Evolutionary conservation across 2,329 filamentous ascomycete species (phyloP).

Genomic region (Ophiostoma ips): DNA sequence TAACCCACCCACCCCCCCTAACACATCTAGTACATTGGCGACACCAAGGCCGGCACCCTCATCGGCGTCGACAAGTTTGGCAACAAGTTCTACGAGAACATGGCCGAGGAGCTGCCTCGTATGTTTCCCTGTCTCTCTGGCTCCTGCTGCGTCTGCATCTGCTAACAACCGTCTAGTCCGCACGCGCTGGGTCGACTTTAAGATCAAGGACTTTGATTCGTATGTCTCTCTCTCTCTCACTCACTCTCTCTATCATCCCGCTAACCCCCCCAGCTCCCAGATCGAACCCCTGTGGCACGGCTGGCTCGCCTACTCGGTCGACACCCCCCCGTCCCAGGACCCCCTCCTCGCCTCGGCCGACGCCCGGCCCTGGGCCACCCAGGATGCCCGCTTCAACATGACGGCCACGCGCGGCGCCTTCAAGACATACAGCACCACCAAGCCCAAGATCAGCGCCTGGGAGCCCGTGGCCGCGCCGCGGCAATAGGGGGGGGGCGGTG

Average conservation of each 20-base stretch:
- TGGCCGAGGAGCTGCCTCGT: conserved; percentile 86
- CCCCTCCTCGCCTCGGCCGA: conserved; percentile 43
- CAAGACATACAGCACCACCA: conserved; percentile 79
- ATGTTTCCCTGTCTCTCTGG: conserved; percentile 21
- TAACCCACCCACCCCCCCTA: not conserved
- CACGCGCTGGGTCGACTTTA: conserved; percentile 96
- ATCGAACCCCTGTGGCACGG: conserved; percentile 97
- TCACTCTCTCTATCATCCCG: not conserved
- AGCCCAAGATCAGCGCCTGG: conserved; percentile 24
- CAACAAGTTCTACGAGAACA: conserved; percentile 97
- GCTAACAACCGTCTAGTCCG: conserved; percentile 47
- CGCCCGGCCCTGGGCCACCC: conserved; percentile 58
- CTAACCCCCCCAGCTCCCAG: conserved; percentile 42
- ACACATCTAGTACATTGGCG: conserved; percentile 43
- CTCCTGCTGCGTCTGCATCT: not conserved
- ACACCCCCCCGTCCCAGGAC: conserved; percentile 72
- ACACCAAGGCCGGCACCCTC: conserved; percentile 85
- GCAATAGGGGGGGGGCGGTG: conserved; percentile 8
- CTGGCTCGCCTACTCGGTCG: conserved; percentile 90
- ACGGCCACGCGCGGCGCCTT: conserved; percentile 68
- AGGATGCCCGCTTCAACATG: conserved; percentile 55
- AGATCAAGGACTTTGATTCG: conserved; percentile 70
- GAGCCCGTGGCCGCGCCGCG: conserved; percentile 21
- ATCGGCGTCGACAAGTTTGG: conserved; percentile 79
- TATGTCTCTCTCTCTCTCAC: conserved; percentile 25